Conservation (phyloP, 75 land plant genomes). For the Pinus taeda region DNA sequence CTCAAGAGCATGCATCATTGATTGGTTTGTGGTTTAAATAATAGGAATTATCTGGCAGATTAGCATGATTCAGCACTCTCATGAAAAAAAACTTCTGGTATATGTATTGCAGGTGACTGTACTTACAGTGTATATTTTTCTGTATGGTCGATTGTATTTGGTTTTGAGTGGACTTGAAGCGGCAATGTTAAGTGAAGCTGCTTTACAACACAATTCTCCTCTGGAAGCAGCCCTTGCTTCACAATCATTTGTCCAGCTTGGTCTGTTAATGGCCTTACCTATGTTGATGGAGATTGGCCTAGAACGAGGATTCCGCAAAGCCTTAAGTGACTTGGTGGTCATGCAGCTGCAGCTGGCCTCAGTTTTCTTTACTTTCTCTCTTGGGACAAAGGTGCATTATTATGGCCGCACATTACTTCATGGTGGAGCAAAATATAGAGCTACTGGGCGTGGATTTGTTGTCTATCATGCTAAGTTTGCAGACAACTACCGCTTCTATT, state of each 20-base stretch:
- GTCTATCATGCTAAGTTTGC: slow-evolving; percentile 94
- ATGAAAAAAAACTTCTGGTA: background rate
- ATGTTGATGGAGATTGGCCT: slow-evolving; percentile 99
- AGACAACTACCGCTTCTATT: slow-evolving; percentile 91
- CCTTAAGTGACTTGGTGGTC: slow-evolving; percentile 80
- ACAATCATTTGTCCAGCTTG: slow-evolving; percentile 92
- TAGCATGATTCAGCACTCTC: too few relatives aligned
- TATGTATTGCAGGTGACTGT: slow-evolving; percentile 68
- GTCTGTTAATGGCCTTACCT: slow-evolving; percentile 83
- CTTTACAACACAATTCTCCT: slow-evolving; percentile 45
- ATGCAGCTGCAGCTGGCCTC: slow-evolving; percentile 98
- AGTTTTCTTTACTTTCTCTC: slow-evolving; percentile 96
- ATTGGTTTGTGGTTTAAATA: too few relatives aligned
- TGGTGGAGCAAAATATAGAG: slow-evolving; percentile 92
- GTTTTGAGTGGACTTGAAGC: slow-evolving; percentile 90
- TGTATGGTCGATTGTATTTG: slow-evolving; percentile 89
- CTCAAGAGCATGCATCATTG: background rate
- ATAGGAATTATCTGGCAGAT: too few relatives aligned
- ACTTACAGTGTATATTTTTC: slow-evolving; percentile 79
- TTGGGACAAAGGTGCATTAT: slow-evolving; percentile 96
- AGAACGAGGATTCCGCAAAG: slow-evolving; percentile 88
- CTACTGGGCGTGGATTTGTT: slow-evolving; percentile 97
- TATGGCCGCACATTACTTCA: slow-evolving; percentile 94
- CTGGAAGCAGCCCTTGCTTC: slow-evolving; percentile 91
- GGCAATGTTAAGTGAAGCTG: slow-evolving; percentile 47